phyloP scores from a whole-genome alignment of 2,329 filamentous ascomycete genomes.

The Corinectria fuckeliana region DNA sequence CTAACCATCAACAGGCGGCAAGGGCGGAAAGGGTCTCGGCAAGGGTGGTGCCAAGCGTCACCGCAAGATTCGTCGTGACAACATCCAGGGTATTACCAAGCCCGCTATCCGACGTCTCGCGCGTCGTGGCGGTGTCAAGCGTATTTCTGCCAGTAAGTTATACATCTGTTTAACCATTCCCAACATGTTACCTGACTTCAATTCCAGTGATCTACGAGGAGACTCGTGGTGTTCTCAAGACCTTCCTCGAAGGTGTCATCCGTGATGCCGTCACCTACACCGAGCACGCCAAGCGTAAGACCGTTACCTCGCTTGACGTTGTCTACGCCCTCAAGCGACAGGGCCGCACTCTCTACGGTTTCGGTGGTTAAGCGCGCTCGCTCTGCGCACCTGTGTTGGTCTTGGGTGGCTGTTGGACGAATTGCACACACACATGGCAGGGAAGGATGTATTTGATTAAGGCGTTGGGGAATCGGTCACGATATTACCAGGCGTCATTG shows the following conservation, averaged over 20 bases:
- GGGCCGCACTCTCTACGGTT: slow-evolving; percentile 83
- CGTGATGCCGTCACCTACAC: slow-evolving; percentile 81
- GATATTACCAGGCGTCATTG: slow-evolving; percentile 44
- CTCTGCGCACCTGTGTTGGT: slow-evolving; percentile 12
- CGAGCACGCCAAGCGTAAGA: slow-evolving; percentile 83
- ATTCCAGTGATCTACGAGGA: slow-evolving; percentile 75
- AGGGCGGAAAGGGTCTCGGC: slow-evolving; percentile 96
- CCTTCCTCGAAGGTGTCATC: slow-evolving; percentile 79
- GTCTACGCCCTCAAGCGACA: slow-evolving; percentile 74
- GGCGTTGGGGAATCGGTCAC: slow-evolving; percentile 43
- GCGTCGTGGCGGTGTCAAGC: slow-evolving; percentile 99
- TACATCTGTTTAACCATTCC: background rate
- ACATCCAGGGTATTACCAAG: slow-evolving; percentile 99
- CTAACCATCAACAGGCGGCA: slow-evolving; percentile 74
- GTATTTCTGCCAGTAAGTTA: slow-evolving; percentile 90
- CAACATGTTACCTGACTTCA: slow-evolving; percentile 19
- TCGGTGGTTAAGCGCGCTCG: slow-evolving; percentile 73
- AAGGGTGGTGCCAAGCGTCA: slow-evolving; percentile 99
- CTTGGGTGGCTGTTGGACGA: slow-evolving; percentile 23
- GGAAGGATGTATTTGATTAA: slow-evolving; percentile 36
- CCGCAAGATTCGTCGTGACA: slow-evolving; percentile 99
- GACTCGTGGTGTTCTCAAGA: slow-evolving; percentile 79
- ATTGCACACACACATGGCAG: slow-evolving; percentile 26
- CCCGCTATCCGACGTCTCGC: slow-evolving; percentile 97
- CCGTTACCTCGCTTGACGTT: slow-evolving; percentile 73